Base-by-base conservation (phyloP, 495 filamentous ascomycete genomes). In the Aspergillus ostianus region DNA sequence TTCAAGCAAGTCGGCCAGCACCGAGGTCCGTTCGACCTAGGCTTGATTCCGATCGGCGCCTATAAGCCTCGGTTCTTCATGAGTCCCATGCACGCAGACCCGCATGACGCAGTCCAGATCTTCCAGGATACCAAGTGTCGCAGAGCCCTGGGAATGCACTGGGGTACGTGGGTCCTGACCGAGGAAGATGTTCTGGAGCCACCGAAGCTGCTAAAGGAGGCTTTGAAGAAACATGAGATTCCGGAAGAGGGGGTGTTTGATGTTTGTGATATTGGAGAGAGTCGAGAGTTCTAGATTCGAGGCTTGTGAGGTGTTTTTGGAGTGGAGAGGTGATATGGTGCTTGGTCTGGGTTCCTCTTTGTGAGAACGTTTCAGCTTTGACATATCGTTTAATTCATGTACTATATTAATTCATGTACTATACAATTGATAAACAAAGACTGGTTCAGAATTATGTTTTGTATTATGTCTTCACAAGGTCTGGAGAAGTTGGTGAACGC, bases 1-100 rank as follows among this genome's bases (percentile, higher is more conserved):
- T 98, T 98, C 75, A 85, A 86, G 59, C 80, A 96, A 70, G 89
- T 97, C 52, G 94, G 94, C 54, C 77, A 89, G 46, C 82, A 84
- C 54, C 83, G 91, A 17, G 94, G 94, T 1, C 89, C 89, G 5
- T 96, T 98, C 67, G 92, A 98, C 73, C 84, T 98, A 23, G 94
- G 94, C 3, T 66, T 98, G 64, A 95, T 98, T 57, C 94, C 94
- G 23, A 97, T 98, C 61, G 94, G 93, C 26, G 94, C 94, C 20
- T 98, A 98, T 68, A 73, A 81, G 61, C 94, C 94, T 9, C 82
- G 93, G 49, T 85, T 78, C 67, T 71, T 93, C 41, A 87, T 89
- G 77, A 90, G 85, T 56, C 73, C 86, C 45, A 87, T 95, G 80
- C 94, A 98, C 71, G 90, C 90, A 8, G 89, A 96, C 73, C 94